phyloP scores from a whole-genome alignment of 768 basidiomycete genomes.

The Termitomyces sp. region DNA sequence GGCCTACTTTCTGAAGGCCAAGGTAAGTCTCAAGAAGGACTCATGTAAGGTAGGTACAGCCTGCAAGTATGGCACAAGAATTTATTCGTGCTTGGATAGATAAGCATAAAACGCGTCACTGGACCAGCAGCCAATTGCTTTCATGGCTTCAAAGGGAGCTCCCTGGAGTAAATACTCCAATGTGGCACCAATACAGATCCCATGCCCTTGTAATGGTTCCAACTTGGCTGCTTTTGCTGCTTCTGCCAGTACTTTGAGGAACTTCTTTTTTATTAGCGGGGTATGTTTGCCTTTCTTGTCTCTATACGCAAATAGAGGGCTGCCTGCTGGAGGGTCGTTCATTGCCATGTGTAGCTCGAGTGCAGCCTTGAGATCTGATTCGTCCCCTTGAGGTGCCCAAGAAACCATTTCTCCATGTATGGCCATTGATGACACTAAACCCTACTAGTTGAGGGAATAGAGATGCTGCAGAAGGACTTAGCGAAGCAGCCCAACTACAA shows the following conservation, averaged over 20 bases:
- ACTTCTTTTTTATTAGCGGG: slow-evolving; percentile 24
- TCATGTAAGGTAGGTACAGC: no score
- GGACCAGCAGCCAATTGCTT: slow-evolving; percentile 14
- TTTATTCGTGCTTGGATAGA: slow-evolving; percentile 13
- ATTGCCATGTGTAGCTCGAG: slow-evolving; percentile 12
- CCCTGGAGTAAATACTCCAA: slow-evolving; percentile 25
- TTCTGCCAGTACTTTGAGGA: slow-evolving; percentile 14
- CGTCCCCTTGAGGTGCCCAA: slow-evolving; percentile 15
- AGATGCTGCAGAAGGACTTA: no score
- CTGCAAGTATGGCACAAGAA: slow-evolving; percentile 16
- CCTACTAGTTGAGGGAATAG: no score
- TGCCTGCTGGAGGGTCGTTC: slow-evolving; percentile 16
- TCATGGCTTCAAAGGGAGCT: slow-evolving; percentile 15
- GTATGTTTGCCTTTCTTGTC: neutral
- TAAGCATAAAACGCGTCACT: slow-evolving; percentile 15
- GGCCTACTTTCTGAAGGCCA: no score
- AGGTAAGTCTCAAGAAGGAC: no score
- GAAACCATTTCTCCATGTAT: slow-evolving; percentile 16
- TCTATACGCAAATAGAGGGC: no score
- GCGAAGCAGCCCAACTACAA: no score
- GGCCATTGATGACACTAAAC: no score
- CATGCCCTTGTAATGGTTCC: slow-evolving; percentile 22
- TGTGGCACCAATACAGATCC: slow-evolving; percentile 25
- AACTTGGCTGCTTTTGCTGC: slow-evolving; percentile 8
- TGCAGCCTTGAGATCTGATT: slow-evolving; percentile 11